Base-by-base conservation (phyloP, 208 protist species). In the Angomonas ambiguus region DNA sequence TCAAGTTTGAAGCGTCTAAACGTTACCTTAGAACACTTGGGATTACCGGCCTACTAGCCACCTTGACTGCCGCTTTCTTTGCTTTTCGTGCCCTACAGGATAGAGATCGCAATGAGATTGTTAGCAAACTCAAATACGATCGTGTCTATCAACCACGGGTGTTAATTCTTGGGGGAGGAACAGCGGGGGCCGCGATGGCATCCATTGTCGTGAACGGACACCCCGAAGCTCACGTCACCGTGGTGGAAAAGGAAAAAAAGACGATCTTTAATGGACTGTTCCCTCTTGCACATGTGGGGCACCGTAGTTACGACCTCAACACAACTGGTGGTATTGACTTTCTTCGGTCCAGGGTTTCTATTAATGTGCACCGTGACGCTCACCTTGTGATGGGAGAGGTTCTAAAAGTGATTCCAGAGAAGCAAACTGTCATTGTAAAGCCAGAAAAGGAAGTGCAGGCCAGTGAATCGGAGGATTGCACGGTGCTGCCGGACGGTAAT, bases 271-370 rank as follows among this genome's bases (percentile, higher is more conserved):
- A 77, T 2, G 90, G 71, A 2, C 67, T 81, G 22, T 72, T 86
- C 2, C 76, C 87, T 3, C 79, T 91, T 53, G 90, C 90, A 0
- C 79, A 90, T 57, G 90, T 91, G 10, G 90, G 90, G 0, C 84
- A 92, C 73, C 82, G 90, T 32, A 95, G 90, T 77, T 95, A 95
- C 72, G 90, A 95, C 68, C 51, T 93, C 2, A 86, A 83, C 65
- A 91, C 83, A 13, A 83, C 83, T 1, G 81, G 87, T 27, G 85
- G 76, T 42, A 42, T 87, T 1, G 85, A 95, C 63, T 71, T 80
- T 4, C 56, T 92, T 41, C 82, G 79, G 49, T 90, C 90, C 0
- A 81, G 87, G 0, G 77, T 77, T 16, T 73, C 85, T 48, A 93
- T 87, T 83, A 93, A 92, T 71, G 75, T 95, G 6, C 88, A 86